A percentile compares a stretch with the other conserved stretches of the same genome.
phyloP scores from a whole-genome alignment of 208 protist species.

The Wallacemonas sp. region DNA sequence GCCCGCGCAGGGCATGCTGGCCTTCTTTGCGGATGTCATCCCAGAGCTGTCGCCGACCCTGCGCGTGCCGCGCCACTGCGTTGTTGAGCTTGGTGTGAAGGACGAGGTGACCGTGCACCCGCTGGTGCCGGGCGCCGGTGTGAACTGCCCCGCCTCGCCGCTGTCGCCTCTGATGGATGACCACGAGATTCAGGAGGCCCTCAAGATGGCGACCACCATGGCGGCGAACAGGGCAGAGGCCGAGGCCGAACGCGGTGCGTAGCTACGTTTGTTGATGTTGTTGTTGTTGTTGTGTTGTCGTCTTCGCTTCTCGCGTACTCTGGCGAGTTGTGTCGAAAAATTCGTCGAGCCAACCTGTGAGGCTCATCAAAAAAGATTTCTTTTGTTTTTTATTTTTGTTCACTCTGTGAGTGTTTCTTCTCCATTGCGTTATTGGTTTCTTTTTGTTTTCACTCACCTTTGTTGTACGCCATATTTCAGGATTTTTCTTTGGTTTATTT shows the following conservation, averaged over 20 bases:
- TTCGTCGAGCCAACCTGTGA: too few relatives aligned
- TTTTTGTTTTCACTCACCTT: too few relatives aligned
- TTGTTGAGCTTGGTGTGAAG: slow-evolving; percentile 82
- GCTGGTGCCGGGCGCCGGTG: slow-evolving; percentile 35
- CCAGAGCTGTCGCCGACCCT: slow-evolving; percentile 76
- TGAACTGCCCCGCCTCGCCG: not conserved
- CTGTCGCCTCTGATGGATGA: slow-evolving; percentile 22
- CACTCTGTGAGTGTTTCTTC: too few relatives aligned
- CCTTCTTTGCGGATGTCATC: slow-evolving; percentile 79
- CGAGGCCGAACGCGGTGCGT: not conserved
- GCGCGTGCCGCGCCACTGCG: slow-evolving; percentile 57
- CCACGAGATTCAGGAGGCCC: slow-evolving; percentile 26
- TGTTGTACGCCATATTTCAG: slow-evolving; percentile 7
- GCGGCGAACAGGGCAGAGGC: not conserved
- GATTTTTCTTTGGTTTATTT: slow-evolving; percentile 1
- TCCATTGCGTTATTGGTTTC: too few relatives aligned
- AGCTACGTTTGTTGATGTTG: too few relatives aligned
- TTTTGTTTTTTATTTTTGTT: too few relatives aligned
- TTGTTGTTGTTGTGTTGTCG: too few relatives aligned
- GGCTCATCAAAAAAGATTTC: too few relatives aligned
- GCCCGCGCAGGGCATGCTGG: slow-evolving; percentile 68
- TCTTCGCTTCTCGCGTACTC: too few relatives aligned
- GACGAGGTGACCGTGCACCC: slow-evolving; percentile 74
- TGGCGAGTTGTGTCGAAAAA: too few relatives aligned
- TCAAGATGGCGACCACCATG: slow-evolving; percentile 6